phyloP scores from a whole-genome alignment of 2,329 filamentous ascomycete genomes.

The Aspergillus jensenii region DNA sequence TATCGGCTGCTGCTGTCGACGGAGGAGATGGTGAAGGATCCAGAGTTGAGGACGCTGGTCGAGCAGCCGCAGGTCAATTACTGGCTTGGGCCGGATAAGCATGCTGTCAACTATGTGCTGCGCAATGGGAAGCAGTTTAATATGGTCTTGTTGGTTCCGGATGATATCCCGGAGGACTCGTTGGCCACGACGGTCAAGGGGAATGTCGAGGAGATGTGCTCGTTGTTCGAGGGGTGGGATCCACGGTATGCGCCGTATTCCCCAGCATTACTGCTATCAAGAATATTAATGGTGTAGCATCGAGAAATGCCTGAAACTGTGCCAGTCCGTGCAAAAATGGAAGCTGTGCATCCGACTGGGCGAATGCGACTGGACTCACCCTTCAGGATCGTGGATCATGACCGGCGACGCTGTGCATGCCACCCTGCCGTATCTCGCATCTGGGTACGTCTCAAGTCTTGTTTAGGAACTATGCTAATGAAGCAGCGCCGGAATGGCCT shows the following conservation, averaged over 20 bases:
- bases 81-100: conserved; percentile 54
- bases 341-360: conserved; percentile 53
- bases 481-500: conserved; percentile 57
- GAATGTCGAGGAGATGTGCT: conserved; percentile 55
- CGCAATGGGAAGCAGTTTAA: conserved; percentile 47
- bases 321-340: conserved; percentile 62
- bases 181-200: conserved; percentile 48
- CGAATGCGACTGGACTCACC: neutral
- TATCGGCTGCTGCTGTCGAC: conserved; percentile 52
- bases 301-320: conserved; percentile 57
- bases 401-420: conserved; percentile 66
- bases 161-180: conserved; percentile 53
- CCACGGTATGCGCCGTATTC: conserved; percentile 27
- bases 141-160: conserved; percentile 61
- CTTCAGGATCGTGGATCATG: conserved; percentile 55
- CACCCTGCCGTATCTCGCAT: conserved; percentile 62
- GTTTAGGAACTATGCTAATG: neutral
- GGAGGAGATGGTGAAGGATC: conserved; percentile 49
- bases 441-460: neutral
- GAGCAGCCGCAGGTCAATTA: conserved; percentile 52
- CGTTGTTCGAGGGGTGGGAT: conserved; percentile 59
- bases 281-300: conserved; percentile 34
- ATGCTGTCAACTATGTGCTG: conserved; percentile 61
- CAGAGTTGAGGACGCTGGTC: conserved; percentile 47
- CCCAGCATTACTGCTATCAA: no score